Base-by-base conservation (phyloP, 1,284 basidiomycete genomes). In the Meira miltonrushii region DNA sequence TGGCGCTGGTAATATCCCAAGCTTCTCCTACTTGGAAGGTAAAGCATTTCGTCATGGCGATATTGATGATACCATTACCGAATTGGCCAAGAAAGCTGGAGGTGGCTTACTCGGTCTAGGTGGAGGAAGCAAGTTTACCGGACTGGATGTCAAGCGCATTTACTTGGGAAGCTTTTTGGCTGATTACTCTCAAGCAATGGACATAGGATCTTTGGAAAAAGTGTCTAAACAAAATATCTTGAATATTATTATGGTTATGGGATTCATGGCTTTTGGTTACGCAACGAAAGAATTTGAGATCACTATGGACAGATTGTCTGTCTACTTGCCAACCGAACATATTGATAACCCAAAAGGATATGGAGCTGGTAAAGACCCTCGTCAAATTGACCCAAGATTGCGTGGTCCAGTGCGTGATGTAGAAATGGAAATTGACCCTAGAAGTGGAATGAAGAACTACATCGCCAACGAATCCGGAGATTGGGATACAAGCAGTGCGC, bases 371-470 rank as follows among this genome's bases (percentile, higher is more conserved):
- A 87, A 93, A 79, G 90, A 78, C 53, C 66, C 92, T 0, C 82
- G 88, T 48, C 82, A 84, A 67, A 90, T 87, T 68, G 85, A 95
- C 70, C 83, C 84, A 1, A 86, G 87, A 56, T 83, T 92, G 44
- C 84, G 90, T 51, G 87, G 86, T 15, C 89, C 89, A 1, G 85
- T 92, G 50, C 79, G 85, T 59, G 88, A 88, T 0, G 80, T 84
- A 46, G 92, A 96, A 76, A 82, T 95, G 6, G 88, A 93, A 69
- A 84, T 96, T 21, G 92, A 96, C 77, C 85, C 85, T 1, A 81
- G 83, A 10, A 90, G 88, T 0, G 92, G 92, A 5, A 94, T 96
- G 91, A 95, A 95, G 82, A 92, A 92, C 74, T 96, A 94, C 77
- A 92, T 95, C 60, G 89, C 90, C 1, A 93, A 92, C 65, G 79